Conservation (phyloP, 352 stramenopile species). For the Phytophthora citricola region DNA sequence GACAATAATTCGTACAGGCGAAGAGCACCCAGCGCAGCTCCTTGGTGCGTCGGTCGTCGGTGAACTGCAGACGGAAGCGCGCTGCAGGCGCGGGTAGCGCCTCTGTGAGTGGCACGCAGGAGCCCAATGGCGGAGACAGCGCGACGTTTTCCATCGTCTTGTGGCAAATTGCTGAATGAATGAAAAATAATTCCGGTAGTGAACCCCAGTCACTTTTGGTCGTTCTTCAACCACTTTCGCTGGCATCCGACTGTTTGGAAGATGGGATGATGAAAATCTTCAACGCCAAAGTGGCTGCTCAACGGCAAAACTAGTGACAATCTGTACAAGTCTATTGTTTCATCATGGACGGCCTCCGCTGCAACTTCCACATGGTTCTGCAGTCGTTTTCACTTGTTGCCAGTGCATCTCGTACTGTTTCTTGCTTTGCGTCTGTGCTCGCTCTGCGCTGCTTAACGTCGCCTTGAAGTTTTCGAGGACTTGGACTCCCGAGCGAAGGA, state of each 20-base stretch:
- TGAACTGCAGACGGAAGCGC: constrained; percentile 80
- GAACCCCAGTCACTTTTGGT: constrained; percentile 15
- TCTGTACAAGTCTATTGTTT: constrained; percentile 17
- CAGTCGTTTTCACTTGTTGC: constrained; percentile 19
- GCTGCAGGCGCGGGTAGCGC: constrained; percentile 41
- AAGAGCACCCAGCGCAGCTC: constrained; percentile 89
- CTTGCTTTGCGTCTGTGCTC: constrained; percentile 14
- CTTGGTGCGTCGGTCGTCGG: constrained; percentile 65
- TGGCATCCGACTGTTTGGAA: constrained; percentile 8
- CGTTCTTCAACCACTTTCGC: constrained; percentile 21
- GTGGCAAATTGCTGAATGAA: constrained; percentile 16
- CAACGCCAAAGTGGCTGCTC: constrained; percentile 3
- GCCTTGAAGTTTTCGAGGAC: constrained; percentile 11
- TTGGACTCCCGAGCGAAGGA: constrained; percentile 4
- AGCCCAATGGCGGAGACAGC: constrained; percentile 33
- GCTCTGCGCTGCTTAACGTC: constrained; percentile 12
- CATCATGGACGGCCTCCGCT: constrained; percentile 35
- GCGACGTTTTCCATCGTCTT: constrained; percentile 5
- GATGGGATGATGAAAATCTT: constrained; percentile 22
- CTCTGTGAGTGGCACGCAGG: constrained; percentile 49
- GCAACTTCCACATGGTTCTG: constrained; percentile 52
- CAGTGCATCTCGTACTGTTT: constrained; percentile 9
- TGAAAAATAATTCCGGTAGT: constrained; percentile 2
- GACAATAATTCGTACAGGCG: constrained; percentile 35
- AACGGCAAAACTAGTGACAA: not conserved